These are phyloP conservation scores for Fraxinus albicans DNA, from an alignment of 305 asterid genomes.

Conservation along the genomic window DNA sequence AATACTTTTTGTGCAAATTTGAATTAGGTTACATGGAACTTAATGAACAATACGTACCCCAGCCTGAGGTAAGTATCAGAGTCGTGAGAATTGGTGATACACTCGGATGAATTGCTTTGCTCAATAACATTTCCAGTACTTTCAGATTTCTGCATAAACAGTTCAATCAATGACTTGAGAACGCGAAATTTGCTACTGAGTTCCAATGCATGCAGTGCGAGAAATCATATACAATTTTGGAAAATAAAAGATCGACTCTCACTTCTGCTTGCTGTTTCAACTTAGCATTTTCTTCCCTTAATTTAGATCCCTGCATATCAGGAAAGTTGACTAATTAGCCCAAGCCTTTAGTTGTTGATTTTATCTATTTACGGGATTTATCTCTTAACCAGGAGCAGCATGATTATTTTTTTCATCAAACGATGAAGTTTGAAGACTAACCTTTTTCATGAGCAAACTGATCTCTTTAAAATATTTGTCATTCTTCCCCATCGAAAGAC, in stretches of 20 bases:
- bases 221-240: neutral
- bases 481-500: constrained; percentile 34
- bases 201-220: neutral
- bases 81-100: constrained; percentile 30
- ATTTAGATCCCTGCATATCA: constrained; percentile 52
- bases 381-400: too few relatives aligned
- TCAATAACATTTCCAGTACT: constrained; percentile 20
- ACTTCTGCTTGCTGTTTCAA: constrained; percentile 46
- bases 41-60: constrained; percentile 34
- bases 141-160: constrained; percentile 16
- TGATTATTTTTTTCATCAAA: neutral
- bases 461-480: constrained; percentile 53
- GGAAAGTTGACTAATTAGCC: neutral
- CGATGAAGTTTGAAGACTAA: constrained; percentile 15
- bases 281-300: neutral
- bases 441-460: constrained; percentile 56
- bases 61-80: constrained; percentile 57
- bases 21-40: neutral
- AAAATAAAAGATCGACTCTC: neutral
- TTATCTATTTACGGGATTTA: too few relatives aligned
- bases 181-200: neutral
- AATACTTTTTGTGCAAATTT: neutral
- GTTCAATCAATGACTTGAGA: constrained; percentile 1
- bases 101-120: constrained; percentile 41
- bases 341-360: too few relatives aligned